phyloP scores from a whole-genome alignment of 2,329 filamentous ascomycete species.

The Furcasterigmium sp. region DNA sequence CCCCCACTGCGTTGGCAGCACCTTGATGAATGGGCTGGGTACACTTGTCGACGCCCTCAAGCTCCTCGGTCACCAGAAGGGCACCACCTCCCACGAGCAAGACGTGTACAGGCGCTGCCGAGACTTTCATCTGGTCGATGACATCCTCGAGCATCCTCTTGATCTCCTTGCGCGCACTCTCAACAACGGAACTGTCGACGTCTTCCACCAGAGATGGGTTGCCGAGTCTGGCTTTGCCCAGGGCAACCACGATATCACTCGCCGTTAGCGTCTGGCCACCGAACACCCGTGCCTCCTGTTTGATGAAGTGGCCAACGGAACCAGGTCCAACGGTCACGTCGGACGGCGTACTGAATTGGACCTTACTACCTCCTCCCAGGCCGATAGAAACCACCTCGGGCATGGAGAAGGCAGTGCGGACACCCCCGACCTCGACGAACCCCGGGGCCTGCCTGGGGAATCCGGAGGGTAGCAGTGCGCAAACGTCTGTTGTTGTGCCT shows the following conservation, averaged over 20 bases:
- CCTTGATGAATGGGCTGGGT: conserved; percentile 46
- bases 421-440: conserved; percentile 52
- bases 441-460: conserved; percentile 55
- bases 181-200: conserved; percentile 14
- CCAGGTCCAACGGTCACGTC: conserved; percentile 45
- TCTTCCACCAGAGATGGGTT: conserved; percentile 20
- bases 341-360: conserved; percentile 9
- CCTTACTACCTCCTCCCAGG: conserved; percentile 46
- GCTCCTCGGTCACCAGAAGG: conserved; percentile 40
- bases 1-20: conserved; percentile 56
- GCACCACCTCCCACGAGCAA: conserved; percentile 54
- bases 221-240: conserved; percentile 24
- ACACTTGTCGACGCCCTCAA: conserved; percentile 44
- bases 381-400: conserved; percentile 51
- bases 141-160: conserved; percentile 42
- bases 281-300: conserved; percentile 43
- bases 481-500: conserved; percentile 57
- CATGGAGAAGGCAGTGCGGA: conserved; percentile 54
- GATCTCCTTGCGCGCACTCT: conserved; percentile 25
- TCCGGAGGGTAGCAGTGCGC: conserved; percentile 49
- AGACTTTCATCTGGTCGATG: conserved; percentile 53
- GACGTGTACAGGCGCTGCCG: conserved; percentile 43
- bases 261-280: conserved; percentile 48
- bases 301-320: conserved; percentile 48
- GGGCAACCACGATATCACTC: conserved; percentile 42